These are phyloP conservation scores for Kwoniella shandongensis DNA, from an alignment of 768 basidiomycete genomes.

Conservation along the genomic window DNA sequence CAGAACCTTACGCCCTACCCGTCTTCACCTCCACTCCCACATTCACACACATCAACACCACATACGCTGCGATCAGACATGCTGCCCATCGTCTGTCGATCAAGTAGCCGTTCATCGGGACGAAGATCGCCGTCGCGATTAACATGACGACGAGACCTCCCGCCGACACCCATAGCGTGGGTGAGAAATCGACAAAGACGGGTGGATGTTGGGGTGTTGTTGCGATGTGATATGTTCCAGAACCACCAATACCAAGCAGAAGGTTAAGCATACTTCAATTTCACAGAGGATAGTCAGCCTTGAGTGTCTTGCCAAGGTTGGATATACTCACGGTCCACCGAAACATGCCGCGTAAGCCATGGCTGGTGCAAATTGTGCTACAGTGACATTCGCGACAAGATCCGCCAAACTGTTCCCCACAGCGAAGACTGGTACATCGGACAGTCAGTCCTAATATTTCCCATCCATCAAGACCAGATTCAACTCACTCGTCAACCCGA, in stretches of 20 bases:
- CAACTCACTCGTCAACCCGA: constrained; percentile 73
- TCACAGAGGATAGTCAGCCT: background rate
- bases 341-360: constrained; percentile 54
- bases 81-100: constrained; percentile 80
- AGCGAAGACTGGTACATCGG: constrained; percentile 65
- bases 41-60: constrained; percentile 73
- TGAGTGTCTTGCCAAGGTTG: background rate
- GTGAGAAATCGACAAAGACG: constrained; percentile 72
- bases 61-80: constrained; percentile 72
- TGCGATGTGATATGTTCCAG: constrained; percentile 73
- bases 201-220: constrained; percentile 64
- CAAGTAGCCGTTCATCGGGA: constrained; percentile 79
- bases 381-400: constrained; percentile 93
- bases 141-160: constrained; percentile 77
- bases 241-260: constrained; percentile 75
- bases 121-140: constrained; percentile 71
- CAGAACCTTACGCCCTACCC: constrained; percentile 19
- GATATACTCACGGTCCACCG: constrained; percentile 35
- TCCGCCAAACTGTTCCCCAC: constrained; percentile 95
- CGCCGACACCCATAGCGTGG: constrained; percentile 78
- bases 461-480: background rate
- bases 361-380: constrained; percentile 62
- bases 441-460: background rate
- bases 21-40: constrained; percentile 69
- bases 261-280: constrained; percentile 53